Percentiles rank a stretch among this genome's conserved stretches.
phyloP scores from a whole-genome alignment of 805 yeast species.

The Metschnikowia proteae region DNA sequence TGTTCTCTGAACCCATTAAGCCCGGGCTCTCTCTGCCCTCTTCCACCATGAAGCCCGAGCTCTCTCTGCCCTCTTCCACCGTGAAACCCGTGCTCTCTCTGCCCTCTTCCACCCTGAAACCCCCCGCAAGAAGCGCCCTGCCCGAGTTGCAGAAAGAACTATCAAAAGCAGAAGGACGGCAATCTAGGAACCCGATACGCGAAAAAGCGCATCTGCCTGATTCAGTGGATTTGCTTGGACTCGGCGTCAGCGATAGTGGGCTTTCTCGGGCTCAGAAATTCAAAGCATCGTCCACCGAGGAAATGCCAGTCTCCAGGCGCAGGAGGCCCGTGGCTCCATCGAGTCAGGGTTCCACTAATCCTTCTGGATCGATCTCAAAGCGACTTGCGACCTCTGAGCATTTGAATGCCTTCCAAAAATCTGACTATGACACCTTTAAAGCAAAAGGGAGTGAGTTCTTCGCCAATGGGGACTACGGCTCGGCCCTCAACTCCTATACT shows the following conservation, averaged over 20 bases:
- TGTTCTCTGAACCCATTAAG: neutral
- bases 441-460: slow-evolving; percentile 59
- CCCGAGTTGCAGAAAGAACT: neutral
- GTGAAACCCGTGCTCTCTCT: too few species aligned
- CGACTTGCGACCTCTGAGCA: slow-evolving; percentile 18
- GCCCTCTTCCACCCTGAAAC: too few species aligned
- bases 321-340: slow-evolving; percentile 3
- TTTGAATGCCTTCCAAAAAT: slow-evolving; percentile 37
- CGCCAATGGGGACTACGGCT: slow-evolving; percentile 76
- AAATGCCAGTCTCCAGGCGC: slow-evolving; percentile 25
- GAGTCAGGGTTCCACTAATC: neutral
- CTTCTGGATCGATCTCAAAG: neutral
- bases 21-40: neutral
- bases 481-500: slow-evolving; percentile 60
- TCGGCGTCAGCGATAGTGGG: slow-evolving; percentile 12
- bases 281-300: slow-evolving; percentile 20
- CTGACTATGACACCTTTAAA: slow-evolving; percentile 46
- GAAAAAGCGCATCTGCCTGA: slow-evolving; percentile 12
- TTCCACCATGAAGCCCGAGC: too few species aligned
- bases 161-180: neutral
- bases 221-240: slow-evolving; percentile 28
- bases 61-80: too few species aligned
- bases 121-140: too few species aligned
- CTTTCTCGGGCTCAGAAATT: slow-evolving; percentile 25
- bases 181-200: neutral